Evolutionary conservation across 352 stramenopile genomes (phyloP), one percentile per base, ranked within the genome.

Genomic region (Vaucheria bursata): DNA sequence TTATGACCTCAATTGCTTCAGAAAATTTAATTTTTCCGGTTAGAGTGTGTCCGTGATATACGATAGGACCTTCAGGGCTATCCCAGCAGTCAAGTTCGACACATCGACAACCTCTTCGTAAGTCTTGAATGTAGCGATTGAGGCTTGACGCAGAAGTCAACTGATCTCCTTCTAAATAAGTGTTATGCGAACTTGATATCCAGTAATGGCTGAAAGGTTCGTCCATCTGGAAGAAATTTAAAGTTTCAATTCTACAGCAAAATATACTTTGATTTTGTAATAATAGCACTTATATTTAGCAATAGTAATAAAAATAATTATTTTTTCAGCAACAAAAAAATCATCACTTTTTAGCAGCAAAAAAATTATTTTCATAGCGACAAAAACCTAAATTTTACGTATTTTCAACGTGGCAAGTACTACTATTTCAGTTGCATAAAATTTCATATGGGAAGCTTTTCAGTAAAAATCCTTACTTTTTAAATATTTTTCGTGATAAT

Each of bases 21-120:
- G 84, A 74, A 83, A 94, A 95, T 12, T 88, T 74, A 68, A 94
- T 93, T 77, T 91, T 91, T 34, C 86, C 88, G n/a, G 88, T 93
- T 79, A 95, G 88, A 0, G 91, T 95, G 69, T 91, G 86, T 0
- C 91, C 89, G 75, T 93, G 88, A 74, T 88, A 92, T 6, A 92
- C 86, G 29, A 92, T 84, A 34, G 85, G 83, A 25, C 78, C 76
- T 34, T 79, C 76, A 25, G 86, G 81, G 37, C 89, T 88, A 80
- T 94, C 88, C 88, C 88, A 95, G 80, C 90, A 88, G 80, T 96
- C 91, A 32, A 96, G 82, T 80, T 96, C 91, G 18, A 96, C 84
- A 81, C 90, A 94, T 64, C 90, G 85, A 77, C 89, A 93, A 29
- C 89, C 89, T 53, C 88, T 85, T 59, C 89, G 88, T 66, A 95